Evolutionary conservation across 2,329 filamentous ascomycete genomes (phyloP).

Genomic region (Hawksworthiomyces lignivorus): DNA sequence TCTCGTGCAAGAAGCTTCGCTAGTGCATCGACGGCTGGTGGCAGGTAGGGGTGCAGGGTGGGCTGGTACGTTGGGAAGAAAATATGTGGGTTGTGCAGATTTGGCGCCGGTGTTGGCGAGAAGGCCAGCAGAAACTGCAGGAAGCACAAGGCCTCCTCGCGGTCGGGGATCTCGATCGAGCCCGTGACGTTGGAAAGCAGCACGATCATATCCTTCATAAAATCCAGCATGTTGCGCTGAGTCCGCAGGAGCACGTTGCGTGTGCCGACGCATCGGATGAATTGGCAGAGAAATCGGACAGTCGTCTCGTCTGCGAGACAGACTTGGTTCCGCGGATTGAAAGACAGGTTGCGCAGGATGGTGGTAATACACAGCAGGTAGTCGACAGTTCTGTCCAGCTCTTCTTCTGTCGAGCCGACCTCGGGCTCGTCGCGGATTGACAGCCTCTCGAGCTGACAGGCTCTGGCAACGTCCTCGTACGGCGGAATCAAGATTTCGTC

Average conservation of each 20-base stretch:
- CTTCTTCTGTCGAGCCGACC: constrained; percentile 70
- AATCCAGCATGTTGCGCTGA: constrained; percentile 79
- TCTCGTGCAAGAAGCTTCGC: constrained; percentile 89
- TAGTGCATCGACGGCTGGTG: constrained; percentile 79
- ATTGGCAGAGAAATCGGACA: constrained; percentile 73
- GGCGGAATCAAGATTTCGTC: constrained; percentile 75
- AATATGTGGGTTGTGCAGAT: constrained; percentile 46
- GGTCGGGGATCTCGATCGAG: constrained; percentile 70
- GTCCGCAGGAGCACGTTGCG: constrained; percentile 78
- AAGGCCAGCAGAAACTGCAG: constrained; percentile 88
- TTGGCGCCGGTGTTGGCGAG: constrained; percentile 69
- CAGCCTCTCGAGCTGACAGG: constrained; percentile 67
- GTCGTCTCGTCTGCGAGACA: constrained; percentile 69
- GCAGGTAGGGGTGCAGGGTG: constrained; percentile 75
- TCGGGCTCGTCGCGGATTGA: constrained; percentile 63
- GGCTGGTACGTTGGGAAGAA: constrained; percentile 80
- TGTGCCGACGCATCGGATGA: constrained; percentile 82
- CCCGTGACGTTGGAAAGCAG: constrained; percentile 84
- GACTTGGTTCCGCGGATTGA: constrained; percentile 65
- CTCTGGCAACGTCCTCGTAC: constrained; percentile 80
- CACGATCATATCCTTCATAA: constrained; percentile 92
- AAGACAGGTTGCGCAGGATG: constrained; percentile 87
- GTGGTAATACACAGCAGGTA: constrained; percentile 85
- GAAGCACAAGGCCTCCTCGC: constrained; percentile 79
- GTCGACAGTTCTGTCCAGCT: constrained; percentile 80